A percentile compares a stretch with the other conserved stretches of the same genome.
Evolutionary conservation across 805 yeast species (phyloP).

Genomic region (Saturnispora sekii): DNA sequence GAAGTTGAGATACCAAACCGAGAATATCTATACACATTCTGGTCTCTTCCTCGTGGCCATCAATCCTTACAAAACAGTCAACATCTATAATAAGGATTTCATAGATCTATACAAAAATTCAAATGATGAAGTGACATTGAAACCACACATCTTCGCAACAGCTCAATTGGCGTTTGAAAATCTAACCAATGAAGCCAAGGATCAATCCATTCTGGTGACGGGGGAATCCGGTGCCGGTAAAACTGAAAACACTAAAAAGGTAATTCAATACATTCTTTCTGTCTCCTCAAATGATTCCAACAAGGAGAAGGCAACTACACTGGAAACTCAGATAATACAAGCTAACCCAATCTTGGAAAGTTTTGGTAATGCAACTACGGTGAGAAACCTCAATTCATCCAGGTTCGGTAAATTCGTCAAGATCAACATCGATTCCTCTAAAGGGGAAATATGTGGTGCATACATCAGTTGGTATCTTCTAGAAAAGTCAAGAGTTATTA

Average conservation of each 20-base stretch:
- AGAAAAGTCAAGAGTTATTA: constrained; percentile 87
- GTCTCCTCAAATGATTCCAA: constrained; percentile 36
- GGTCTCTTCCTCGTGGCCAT: constrained; percentile 93
- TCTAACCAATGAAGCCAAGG: constrained; percentile 53
- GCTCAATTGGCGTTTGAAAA: constrained; percentile 81
- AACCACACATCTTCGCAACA: constrained; percentile 88
- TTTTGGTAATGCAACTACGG: constrained; percentile 95
- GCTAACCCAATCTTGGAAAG: constrained; percentile 95
- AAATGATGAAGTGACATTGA: constrained; percentile 14
- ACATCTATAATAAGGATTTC: constrained; percentile 56
- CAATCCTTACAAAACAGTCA: constrained; percentile 75
- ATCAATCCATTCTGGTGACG: constrained; percentile 91
- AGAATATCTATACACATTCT: constrained; percentile 83
- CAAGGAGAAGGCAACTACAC: constrained; percentile 29
- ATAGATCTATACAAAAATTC: constrained; percentile 37
- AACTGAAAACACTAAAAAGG: constrained; percentile 93
- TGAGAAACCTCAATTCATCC: constrained; percentile 87
- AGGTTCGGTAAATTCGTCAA: constrained; percentile 94
- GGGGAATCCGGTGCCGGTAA: constrained; percentile 99
- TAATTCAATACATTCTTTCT: constrained; percentile 82
- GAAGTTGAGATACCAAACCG: constrained; percentile 64
- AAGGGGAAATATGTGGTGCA: constrained; percentile 73
- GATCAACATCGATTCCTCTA: constrained; percentile 43
- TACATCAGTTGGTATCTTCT: constrained; percentile 88
- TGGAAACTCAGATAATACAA: constrained; percentile 79